phyloP scores from a whole-genome alignment of 176 grass and related monocot genomes.

The Tillandsia fasciculata region DNA sequence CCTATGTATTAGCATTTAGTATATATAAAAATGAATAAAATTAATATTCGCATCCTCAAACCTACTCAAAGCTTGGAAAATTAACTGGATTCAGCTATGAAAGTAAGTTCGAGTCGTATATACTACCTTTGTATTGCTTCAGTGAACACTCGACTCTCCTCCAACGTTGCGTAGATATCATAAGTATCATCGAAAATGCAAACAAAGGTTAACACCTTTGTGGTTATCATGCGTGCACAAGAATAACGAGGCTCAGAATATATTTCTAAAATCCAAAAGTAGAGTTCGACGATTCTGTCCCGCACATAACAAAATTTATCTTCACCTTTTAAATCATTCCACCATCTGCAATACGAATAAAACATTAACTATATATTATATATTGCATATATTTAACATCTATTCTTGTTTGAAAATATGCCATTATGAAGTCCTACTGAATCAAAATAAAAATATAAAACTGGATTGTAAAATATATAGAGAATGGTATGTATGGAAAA shows the following conservation, averaged over 20 bases:
- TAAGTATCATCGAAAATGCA: constrained; percentile 42
- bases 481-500: no score
- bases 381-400: neutral
- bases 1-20: no score
- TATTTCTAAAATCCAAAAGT: constrained; percentile 20
- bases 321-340: constrained; percentile 16
- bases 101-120: no score
- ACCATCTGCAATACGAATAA: constrained; percentile 29
- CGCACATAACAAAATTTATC: constrained; percentile 17
- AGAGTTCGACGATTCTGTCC: constrained; percentile 27
- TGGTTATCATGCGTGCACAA: constrained; percentile 21
- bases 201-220: constrained; percentile 6
- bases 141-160: constrained; percentile 28
- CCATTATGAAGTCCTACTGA: neutral
- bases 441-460: neutral
- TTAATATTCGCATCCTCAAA: no score
- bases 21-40: no score
- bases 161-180: constrained; percentile 30
- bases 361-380: neutral
- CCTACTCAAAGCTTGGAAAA: no score
- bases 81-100: no score
- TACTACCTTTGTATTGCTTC: constrained; percentile 34
- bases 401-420: neutral
- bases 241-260: constrained; percentile 20
- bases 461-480: no score